Percentiles rank a stretch among this genome's conserved stretches.
phyloP scores from a whole-genome alignment of 805 yeast genomes.

The Saturnispora sekii region DNA sequence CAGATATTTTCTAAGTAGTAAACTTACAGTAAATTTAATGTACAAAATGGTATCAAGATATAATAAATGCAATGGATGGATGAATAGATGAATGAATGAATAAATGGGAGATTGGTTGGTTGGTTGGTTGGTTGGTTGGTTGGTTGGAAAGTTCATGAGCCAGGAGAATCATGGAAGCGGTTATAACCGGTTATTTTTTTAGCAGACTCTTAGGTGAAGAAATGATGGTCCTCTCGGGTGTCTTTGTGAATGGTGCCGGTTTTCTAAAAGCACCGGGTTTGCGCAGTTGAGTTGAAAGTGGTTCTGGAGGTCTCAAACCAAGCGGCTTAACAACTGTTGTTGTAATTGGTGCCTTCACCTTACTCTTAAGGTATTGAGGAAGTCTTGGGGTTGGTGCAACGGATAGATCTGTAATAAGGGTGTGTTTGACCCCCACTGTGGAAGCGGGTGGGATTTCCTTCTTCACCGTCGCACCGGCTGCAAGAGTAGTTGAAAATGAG shows the following conservation, averaged over 20 bases:
- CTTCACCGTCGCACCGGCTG: background rate
- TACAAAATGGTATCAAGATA: background rate
- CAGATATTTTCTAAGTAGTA: too few relatives aligned
- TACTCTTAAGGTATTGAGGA: slow-evolving; percentile 9
- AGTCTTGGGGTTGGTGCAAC: slow-evolving; percentile 10
- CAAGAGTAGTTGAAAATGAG: background rate
- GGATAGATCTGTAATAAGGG: background rate
- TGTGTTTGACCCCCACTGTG: background rate
- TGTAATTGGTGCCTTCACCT: slow-evolving; percentile 4
- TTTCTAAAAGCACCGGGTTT: slow-evolving; percentile 28
- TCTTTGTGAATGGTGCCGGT: slow-evolving; percentile 14
- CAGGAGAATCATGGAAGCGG: too few relatives aligned
- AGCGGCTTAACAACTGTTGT: slow-evolving; percentile 7
- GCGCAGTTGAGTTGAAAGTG: slow-evolving; percentile 14
- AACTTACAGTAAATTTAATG: background rate
- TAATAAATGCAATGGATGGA: too few relatives aligned
- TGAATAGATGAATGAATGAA: too few relatives aligned
- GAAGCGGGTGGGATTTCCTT: background rate
- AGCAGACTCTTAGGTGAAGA: background rate
- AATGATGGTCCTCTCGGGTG: background rate
- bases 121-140: too few relatives aligned
- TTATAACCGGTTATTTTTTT: background rate
- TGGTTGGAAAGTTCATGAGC: too few relatives aligned
- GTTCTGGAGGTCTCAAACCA: slow-evolving; percentile 1
- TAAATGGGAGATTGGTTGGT: too few relatives aligned